Base-by-base conservation (phyloP, 176 grass and related monocot species). In the Carex pumila region DNA sequence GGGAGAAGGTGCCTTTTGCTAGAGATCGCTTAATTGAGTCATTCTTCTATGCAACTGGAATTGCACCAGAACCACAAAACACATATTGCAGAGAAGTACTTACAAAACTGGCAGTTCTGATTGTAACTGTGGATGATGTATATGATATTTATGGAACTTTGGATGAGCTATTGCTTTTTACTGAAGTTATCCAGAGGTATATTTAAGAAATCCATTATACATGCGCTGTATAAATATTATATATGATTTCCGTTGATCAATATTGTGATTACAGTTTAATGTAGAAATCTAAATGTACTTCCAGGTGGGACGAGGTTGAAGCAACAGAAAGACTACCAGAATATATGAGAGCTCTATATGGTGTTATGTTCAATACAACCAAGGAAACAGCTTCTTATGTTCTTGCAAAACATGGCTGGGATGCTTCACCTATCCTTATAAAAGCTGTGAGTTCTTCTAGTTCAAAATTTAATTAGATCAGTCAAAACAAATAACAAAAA, bases 301-400 rank as follows among this genome's bases (percentile, higher is more conserved):
- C 66, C 30, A 17, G 63, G 25, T 90, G 85, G 85, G 65, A 84
- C 0, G 11, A 49, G 6, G 11, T 14, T 56, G 15, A 37, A 47
- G 32, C 47, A 17, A 12, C 9, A 17, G 30, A 66, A 30, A 30
- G 17, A 14, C 82, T 92, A 15, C 91, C 88, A 7, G 86, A 88
- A 53, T 90, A 92, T 56, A 90, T 92, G 91, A 86, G 65, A 62
- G 39, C 15, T 1, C 54, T 85, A 36, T 90, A 86, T 84, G 56
- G 77, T 0, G 62, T 80, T 7, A 70, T 93, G 56, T n/a, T 72
- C 8, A 34, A 71, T 18, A 90, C 83, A 13, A 88, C 83, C 2
- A 70, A 14, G 49, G 15, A 41, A 12, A 83, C 74, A 0, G 84
- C 88, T 19, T 79, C 83, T 25, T 7, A 58, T 15, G 63, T 93